Conservation (phyloP, 2,329 filamentous ascomycete species). For the Penicillium italicum region DNA sequence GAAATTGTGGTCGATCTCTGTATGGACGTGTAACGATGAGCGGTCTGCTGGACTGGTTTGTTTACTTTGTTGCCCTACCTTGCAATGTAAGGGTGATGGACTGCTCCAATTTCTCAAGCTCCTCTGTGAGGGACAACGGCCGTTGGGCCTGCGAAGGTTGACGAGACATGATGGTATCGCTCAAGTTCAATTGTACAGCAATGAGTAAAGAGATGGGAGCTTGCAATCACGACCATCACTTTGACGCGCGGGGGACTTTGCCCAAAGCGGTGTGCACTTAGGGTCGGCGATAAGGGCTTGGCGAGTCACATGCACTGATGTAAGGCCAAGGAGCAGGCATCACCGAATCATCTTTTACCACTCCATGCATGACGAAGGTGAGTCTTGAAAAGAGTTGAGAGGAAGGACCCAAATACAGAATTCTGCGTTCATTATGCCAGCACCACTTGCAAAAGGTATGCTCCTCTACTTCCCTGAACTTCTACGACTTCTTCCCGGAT, state of each 20-base stretch:
- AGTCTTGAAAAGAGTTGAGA: neutral
- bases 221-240: constrained; percentile 13
- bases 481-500: constrained; percentile 3
- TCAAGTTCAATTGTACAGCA: neutral
- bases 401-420: neutral
- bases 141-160: constrained; percentile 48
- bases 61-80: constrained; percentile 51
- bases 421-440: constrained; percentile 39
- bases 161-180: constrained; percentile 48
- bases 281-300: constrained; percentile 36
- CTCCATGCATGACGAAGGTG: neutral
- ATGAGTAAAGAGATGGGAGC: neutral
- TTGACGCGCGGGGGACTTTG: constrained; percentile 27
- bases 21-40: constrained; percentile 8
- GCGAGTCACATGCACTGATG: constrained; percentile 30
- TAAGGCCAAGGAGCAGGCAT: constrained; percentile 19
- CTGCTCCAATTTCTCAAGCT: constrained; percentile 92
- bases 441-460: constrained; percentile 49
- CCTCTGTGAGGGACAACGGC: constrained; percentile 79
- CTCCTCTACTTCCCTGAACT: constrained; percentile 6
- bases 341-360: constrained; percentile 9
- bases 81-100: constrained; percentile 94
- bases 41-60: constrained; percentile 7
- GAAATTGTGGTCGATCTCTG: constrained; percentile 98
- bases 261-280: constrained; percentile 32